Base-by-base conservation (phyloP, 257 asterid genomes). In the Penstemon eatonii region DNA sequence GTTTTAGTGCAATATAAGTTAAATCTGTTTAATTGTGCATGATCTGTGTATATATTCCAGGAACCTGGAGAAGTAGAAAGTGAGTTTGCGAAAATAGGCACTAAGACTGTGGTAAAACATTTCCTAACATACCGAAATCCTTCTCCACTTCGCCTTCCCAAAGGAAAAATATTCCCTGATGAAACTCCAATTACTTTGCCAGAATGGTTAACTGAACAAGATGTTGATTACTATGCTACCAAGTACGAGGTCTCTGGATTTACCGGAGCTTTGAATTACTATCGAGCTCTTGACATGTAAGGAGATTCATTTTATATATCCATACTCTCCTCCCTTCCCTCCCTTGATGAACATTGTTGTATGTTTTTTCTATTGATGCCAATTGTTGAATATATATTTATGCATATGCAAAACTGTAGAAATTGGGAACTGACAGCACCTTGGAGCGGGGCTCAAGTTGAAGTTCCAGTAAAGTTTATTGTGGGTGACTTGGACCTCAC, bases 391-490 rank as follows among this genome's bases (percentile, higher is more conserved):
- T 15, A 15, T 15, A 15, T 5, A n/a, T n/a, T n/a, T n/a, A n/a
- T n/a, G n/a, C n/a, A n/a, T n/a, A n/a, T n/a, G n/a, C 8, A 10
- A 73, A 82, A 18, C 56, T 80, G 76, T 71, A 90, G 97, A 47
- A 86, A 86, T 25, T 90, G 92, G 96, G 96, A 90, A 66, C 43
- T 83, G 8, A 81, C 86, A n/a, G 92, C 85, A 39, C 52, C 89
- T 12, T 90, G 94, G 97, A 80, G 83, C 0, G 87, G 84, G 37
- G 78, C 76, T 42, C 72, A 78, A 40, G 40, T 87, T 7, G 76
- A 67, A 56, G 89, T 90, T 0, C 91, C 94, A 15, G 82, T 75
- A 36, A 90, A 90, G 67, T 90, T 87, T 74, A 58, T 87, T 0
- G 85, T 87, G 2, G 97, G 97, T 3, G 94, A 90, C 13, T 63